phyloP scores from a whole-genome alignment of 2,329 filamentous ascomycete species.

The Phialophora verrucosa region DNA sequence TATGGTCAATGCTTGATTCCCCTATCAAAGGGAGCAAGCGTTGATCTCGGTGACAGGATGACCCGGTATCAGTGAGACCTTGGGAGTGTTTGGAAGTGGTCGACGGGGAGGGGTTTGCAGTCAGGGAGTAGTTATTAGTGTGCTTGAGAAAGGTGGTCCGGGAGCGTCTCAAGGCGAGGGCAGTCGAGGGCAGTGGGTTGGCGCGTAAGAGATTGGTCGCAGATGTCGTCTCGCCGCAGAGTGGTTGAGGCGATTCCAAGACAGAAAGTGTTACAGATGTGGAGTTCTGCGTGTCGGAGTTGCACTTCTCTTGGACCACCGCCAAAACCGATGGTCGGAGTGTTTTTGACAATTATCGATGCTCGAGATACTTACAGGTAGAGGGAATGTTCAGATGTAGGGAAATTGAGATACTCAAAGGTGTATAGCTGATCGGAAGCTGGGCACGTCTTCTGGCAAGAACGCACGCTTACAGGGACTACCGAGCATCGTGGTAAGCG shows the following conservation, averaged over 20 bases:
- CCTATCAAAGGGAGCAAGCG: constrained; percentile 24
- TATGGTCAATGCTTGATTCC: constrained; percentile 15
- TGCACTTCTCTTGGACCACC: not conserved
- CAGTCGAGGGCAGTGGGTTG: constrained; percentile 28
- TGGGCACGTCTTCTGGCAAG: constrained; percentile 20
- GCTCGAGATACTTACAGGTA: not conserved
- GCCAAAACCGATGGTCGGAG: not conserved
- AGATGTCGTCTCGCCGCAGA: constrained; percentile 30
- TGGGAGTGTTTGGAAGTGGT: constrained; percentile 16
- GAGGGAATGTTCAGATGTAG: constrained; percentile 8
- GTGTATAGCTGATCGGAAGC: constrained; percentile 16
- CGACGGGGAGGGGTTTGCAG: constrained; percentile 26
- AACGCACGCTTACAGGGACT: constrained; percentile 6
- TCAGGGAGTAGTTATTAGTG: constrained; percentile 26
- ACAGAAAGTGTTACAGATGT: constrained; percentile 36
- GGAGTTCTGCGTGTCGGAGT: constrained; percentile 20
- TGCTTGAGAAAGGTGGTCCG: constrained; percentile 26
- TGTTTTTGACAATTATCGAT: not conserved
- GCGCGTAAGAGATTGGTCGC: constrained; percentile 38
- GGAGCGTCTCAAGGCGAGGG: constrained; percentile 29
- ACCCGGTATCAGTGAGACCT: constrained; percentile 25
- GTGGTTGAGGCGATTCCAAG: constrained; percentile 35
- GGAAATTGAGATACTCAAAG: constrained; percentile 9
- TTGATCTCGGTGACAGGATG: constrained; percentile 33
- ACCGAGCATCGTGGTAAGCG: constrained; percentile 13